These are phyloP conservation scores for Trichophyton mentagrophytes DNA, from an alignment of 2,329 filamentous ascomycete species.

Conservation along the genomic window DNA sequence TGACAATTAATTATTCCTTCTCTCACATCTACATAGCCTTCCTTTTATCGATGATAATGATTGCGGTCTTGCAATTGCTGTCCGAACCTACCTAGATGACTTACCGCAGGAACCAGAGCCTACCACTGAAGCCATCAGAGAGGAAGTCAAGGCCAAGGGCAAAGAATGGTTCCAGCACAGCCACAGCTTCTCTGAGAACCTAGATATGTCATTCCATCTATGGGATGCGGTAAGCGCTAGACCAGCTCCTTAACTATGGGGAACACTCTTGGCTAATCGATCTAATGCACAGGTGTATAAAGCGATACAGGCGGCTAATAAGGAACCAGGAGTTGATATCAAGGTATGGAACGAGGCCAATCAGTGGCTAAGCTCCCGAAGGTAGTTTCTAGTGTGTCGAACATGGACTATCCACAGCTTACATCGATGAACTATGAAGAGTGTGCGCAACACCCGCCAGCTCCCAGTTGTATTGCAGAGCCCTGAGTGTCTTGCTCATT, in stretches of 20 bases:
- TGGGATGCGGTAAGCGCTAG: conserved; percentile 49
- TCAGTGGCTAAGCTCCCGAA: conserved; percentile 41
- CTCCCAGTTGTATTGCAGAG: not conserved
- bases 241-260: too few relatives aligned
- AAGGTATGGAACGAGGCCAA: conserved; percentile 48
- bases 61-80: conserved; percentile 36
- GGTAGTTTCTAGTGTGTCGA: conserved; percentile 15
- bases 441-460: not conserved
- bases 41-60: conserved; percentile 36
- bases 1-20: not conserved
- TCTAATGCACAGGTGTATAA: conserved; percentile 39
- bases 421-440: not conserved
- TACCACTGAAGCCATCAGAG: conserved; percentile 37
- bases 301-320: conserved; percentile 43
- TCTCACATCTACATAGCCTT: conserved; percentile 20
- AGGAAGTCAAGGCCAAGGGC: conserved; percentile 40
- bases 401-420: too few relatives aligned
- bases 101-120: conserved; percentile 47
- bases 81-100: conserved; percentile 38
- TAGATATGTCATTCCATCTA: conserved; percentile 48
- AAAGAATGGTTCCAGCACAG: conserved; percentile 51
- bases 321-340: conserved; percentile 37
- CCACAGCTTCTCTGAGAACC: conserved; percentile 44
- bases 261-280: conserved; percentile 6
- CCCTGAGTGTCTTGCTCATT: not conserved